Evolutionary conservation across 2,329 filamentous ascomycete genomes (phyloP).

Genomic region (Paecilomyces sp.): DNA sequence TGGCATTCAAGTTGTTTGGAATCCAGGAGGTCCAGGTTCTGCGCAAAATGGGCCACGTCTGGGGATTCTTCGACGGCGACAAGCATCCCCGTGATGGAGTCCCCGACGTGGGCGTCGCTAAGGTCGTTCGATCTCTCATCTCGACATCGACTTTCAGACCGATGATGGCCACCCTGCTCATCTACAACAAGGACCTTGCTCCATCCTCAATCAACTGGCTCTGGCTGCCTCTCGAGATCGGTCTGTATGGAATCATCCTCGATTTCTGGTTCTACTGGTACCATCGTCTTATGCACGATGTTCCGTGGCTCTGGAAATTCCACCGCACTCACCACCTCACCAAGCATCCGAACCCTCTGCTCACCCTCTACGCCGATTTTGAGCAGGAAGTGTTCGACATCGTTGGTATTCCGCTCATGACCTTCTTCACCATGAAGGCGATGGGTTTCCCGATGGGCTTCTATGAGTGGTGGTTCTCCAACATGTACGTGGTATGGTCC

Average conservation of each 20-base stretch:
- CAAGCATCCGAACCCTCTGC: constrained; percentile 34
- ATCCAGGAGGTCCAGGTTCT: constrained; percentile 29
- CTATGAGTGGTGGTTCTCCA: constrained; percentile 39
- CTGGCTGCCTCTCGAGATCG: constrained; percentile 29
- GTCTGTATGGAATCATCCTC: constrained; percentile 31
- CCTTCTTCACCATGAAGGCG: constrained; percentile 24
- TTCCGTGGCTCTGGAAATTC: constrained; percentile 29
- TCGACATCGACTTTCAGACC: constrained; percentile 21
- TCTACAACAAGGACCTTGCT: constrained; percentile 9
- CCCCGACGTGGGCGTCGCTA: constrained; percentile 27
- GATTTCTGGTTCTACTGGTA: constrained; percentile 41
- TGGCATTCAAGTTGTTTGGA: constrained; percentile 30
- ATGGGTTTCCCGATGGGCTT: constrained; percentile 36
- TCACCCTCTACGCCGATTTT: constrained; percentile 31
- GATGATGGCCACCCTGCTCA: constrained; percentile 21
- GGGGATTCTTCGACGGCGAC: constrained; percentile 37
- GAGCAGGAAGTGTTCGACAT: constrained; percentile 36
- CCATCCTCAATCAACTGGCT: constrained; percentile 18
- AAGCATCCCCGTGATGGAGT: constrained; percentile 33
- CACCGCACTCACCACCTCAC: constrained; percentile 37
- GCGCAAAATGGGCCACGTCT: constrained; percentile 23
- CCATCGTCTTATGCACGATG: constrained; percentile 32
- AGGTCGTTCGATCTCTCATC: constrained; percentile 20
- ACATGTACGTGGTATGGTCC: constrained; percentile 35
- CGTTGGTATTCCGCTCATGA: constrained; percentile 28